Evolutionary conservation across 2,329 filamentous ascomycete genomes (phyloP).

Genomic region (Pseudocercospora macadamiae): DNA sequence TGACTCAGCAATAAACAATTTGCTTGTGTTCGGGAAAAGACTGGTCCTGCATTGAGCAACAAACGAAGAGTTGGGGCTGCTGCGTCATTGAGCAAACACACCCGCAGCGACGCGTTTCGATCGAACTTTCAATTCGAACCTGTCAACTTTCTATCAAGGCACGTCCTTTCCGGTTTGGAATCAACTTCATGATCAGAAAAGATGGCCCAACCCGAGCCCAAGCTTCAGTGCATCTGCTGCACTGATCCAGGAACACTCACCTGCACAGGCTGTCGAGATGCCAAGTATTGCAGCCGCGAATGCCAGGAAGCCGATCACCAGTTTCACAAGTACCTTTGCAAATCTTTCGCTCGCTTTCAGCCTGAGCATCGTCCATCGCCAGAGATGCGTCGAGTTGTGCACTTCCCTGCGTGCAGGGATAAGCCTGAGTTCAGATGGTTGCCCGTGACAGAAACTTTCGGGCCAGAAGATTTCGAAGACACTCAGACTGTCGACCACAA

Average conservation of each 20-base stretch:
- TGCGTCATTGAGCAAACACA: no score
- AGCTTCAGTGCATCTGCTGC: constrained; percentile 7
- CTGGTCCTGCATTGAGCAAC: no score
- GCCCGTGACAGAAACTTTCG: not conserved
- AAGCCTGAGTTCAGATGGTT: constrained; percentile 12
- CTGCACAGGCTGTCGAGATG: constrained; percentile 5
- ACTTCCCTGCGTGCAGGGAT: not conserved
- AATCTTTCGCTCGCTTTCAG: constrained; percentile 3
- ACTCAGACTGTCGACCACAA: not conserved
- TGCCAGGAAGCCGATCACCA: constrained; percentile 11
- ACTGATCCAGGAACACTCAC: not conserved
- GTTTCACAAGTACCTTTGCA: constrained; percentile 15
- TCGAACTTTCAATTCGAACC: no score
- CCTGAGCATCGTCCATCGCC: not conserved
- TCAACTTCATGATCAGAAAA: no score
- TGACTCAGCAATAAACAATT: no score
- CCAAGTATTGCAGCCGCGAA: constrained; percentile 15
- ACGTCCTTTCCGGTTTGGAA: no score
- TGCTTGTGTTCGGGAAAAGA: no score
- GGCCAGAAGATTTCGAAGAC: not conserved
- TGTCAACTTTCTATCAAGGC: no score
- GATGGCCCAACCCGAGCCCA: not conserved
- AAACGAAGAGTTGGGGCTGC: no score
- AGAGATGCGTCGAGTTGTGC: constrained; percentile 3
- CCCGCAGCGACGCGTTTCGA: no score